phyloP scores from a whole-genome alignment of 2,329 filamentous ascomycete genomes.

The Venturia effusa region DNA sequence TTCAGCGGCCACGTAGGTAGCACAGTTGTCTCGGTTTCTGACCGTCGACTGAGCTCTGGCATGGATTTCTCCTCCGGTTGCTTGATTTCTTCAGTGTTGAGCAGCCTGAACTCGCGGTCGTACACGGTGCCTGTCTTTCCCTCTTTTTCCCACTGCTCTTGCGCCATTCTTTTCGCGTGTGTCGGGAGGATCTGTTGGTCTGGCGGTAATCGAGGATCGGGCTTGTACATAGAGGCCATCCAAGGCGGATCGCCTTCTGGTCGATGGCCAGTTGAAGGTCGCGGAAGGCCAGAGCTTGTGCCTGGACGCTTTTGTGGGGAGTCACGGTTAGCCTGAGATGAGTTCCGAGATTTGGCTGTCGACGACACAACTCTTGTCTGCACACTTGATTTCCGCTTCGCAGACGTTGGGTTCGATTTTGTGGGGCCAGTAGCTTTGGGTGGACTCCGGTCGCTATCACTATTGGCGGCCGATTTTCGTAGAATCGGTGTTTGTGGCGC shows the following conservation, averaged over 20 bases:
- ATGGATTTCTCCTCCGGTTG: not conserved
- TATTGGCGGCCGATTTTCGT: not conserved
- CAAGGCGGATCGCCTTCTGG: constrained; percentile 94
- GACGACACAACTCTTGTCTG: constrained; percentile 14
- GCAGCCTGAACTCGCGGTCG: constrained; percentile 74
- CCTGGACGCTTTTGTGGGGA: constrained; percentile 44
- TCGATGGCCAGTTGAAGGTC: constrained; percentile 54
- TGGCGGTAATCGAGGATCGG: constrained; percentile 83
- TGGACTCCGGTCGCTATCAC: constrained; percentile 14
- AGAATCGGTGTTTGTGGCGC: constrained; percentile 15
- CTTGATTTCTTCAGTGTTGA: constrained; percentile 51
- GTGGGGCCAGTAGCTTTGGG: constrained; percentile 13
- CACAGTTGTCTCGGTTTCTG: constrained; percentile 5
- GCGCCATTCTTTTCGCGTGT: constrained; percentile 79
- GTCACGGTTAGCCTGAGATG: constrained; percentile 26
- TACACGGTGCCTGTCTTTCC: constrained; percentile 78
- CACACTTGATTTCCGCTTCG: not conserved
- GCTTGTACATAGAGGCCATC: constrained; percentile 90
- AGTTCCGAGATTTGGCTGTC: constrained; percentile 13
- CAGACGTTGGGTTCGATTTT: not conserved
- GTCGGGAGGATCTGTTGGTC: constrained; percentile 94
- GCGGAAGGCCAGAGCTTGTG: constrained; percentile 48
- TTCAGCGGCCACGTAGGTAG: not conserved
- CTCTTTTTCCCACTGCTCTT: constrained; percentile 91
- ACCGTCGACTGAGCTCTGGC: constrained; percentile 15